Percentiles rank a stretch among this genome's conserved stretches.
Conservation (phyloP, 768 basidiomycete genomes). For the Pholiota conissans region DNA sequence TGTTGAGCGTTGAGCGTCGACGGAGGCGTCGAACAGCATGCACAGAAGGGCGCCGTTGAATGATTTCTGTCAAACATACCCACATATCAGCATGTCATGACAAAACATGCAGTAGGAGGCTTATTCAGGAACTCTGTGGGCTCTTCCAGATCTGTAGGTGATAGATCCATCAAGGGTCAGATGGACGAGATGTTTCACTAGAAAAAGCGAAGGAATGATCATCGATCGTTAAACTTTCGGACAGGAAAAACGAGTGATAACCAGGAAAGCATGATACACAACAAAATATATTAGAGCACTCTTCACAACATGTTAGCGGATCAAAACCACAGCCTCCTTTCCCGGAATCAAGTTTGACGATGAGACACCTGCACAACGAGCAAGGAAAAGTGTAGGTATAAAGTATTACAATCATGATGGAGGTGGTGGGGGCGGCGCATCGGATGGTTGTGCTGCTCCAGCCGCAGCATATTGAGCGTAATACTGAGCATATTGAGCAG, state of each 20-base stretch:
- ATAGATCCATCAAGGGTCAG: too few species aligned
- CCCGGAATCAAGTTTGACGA: background rate
- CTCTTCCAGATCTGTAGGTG: too few species aligned
- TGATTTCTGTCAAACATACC: too few species aligned
- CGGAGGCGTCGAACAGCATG: too few species aligned
- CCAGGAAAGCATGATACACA: background rate
- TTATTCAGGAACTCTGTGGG: too few species aligned
- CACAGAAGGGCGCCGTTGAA: too few species aligned
- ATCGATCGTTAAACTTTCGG: background rate
- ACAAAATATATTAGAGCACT: constrained; percentile 16
- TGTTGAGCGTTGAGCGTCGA: background rate
- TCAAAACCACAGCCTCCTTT: background rate
- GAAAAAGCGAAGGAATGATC: too few species aligned
- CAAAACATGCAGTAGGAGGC: too few species aligned
- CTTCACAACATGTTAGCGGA: constrained; percentile 8
- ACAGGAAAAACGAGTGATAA: background rate
- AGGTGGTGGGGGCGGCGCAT: constrained; percentile 36
- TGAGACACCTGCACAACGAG: background rate
- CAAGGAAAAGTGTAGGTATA: background rate
- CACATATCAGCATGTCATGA: too few species aligned
- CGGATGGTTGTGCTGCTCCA: constrained; percentile 23
- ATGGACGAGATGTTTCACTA: too few species aligned
- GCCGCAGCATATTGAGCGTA: constrained; percentile 57
- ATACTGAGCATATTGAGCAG: constrained; percentile 73
- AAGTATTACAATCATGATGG: constrained; percentile 22